Conservation (phyloP, 306 rosid species). For the Spatholobus suberectus region DNA sequence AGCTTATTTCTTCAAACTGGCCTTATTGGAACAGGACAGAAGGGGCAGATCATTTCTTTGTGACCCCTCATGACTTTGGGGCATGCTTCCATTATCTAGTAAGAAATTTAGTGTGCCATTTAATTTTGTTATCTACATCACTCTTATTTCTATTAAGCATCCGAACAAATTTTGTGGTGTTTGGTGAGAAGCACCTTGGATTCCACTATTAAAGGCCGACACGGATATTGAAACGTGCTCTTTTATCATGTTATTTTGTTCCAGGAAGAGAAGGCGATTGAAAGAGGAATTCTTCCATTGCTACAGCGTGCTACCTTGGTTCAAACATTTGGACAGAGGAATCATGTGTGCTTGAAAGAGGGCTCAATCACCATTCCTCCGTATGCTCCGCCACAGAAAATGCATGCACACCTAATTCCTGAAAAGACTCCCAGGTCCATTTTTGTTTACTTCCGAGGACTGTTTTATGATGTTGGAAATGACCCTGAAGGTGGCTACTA, state of each 20-base stretch:
- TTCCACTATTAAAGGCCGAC: conserved; percentile 13
- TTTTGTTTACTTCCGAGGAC: conserved; percentile 89
- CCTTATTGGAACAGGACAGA: conserved; percentile 96
- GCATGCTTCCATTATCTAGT: conserved; percentile 99
- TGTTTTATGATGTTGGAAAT: conserved; percentile 92
- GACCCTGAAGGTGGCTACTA: conserved; percentile 98
- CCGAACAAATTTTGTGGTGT: conserved; percentile 18
- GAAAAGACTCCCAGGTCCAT: conserved; percentile 85
- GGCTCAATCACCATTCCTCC: conserved; percentile 93
- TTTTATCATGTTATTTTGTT: conserved; percentile 33
- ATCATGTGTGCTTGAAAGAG: conserved; percentile 89
- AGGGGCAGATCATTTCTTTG: conserved; percentile 98
- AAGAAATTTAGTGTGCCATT: conserved; percentile 34
- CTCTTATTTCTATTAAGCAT: neutral
- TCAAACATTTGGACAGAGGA: conserved; percentile 90
- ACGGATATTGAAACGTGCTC: neutral
- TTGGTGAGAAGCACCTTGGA: conserved; percentile 15
- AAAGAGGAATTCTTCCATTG: conserved; percentile 84
- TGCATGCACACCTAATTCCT: conserved; percentile 81
- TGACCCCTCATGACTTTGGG: conserved; percentile 96
- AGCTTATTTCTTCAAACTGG: conserved; percentile 97
- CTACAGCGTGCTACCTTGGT: conserved; percentile 89
- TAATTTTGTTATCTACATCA: neutral
- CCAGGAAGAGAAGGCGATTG: conserved; percentile 93
- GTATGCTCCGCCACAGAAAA: conserved; percentile 94